Evolutionary conservation across 1,284 basidiomycete genomes (phyloP), one percentile per base, ranked within the genome.

Genomic region (Phellinidium pouzarii): DNA sequence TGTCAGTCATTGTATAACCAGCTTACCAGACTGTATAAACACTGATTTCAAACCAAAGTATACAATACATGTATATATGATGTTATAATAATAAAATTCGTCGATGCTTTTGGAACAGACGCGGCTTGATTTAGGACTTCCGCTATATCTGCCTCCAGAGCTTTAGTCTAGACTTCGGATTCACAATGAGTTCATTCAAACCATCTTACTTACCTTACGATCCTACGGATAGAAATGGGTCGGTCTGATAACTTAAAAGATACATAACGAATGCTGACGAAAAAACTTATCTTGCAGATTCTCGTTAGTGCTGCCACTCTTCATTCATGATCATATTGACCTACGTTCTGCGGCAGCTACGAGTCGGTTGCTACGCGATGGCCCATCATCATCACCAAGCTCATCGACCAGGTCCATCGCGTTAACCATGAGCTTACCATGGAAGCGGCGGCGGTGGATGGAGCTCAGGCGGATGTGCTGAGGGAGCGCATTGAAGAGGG

Each of bases 341-440:
- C 54, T 66, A 72, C 52, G 74, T 72, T 3, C 70, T 71, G 62
- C 72, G 67, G 65, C 53, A 87, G 80, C 47, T 82, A 77, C 56
- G 73, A 78, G 44, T 80, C 79, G 2, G 74, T 81, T 6, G 60
- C 73, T 49, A 74, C 76, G 65, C 76, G 92, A 54, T 98, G 95
- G 95, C 95, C 95, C 0, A 76, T 88, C 27, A 97, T 95, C 60
- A 73, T 94, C 45, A 91, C 91, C 4, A 77, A 78, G 53, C 75
- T 91, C 53, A 84, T 93, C 59, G 86, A 91, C 64, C 78, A 79
- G 44, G 68, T 93, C 42, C 78, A 83, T 61, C 76, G 75, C 46
- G 65, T 71, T 56, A 78, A 80, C 51, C 80, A 85, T 63, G 67
- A 74, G 53, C 64, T 80, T 31, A 70, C 72, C 12, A 57, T 71